A percentile compares a stretch with the other conserved stretches of the same genome.
These are phyloP conservation scores for Fraxinus sp. DNA, from an alignment of 305 asterid species.

Conservation along the genomic window DNA sequence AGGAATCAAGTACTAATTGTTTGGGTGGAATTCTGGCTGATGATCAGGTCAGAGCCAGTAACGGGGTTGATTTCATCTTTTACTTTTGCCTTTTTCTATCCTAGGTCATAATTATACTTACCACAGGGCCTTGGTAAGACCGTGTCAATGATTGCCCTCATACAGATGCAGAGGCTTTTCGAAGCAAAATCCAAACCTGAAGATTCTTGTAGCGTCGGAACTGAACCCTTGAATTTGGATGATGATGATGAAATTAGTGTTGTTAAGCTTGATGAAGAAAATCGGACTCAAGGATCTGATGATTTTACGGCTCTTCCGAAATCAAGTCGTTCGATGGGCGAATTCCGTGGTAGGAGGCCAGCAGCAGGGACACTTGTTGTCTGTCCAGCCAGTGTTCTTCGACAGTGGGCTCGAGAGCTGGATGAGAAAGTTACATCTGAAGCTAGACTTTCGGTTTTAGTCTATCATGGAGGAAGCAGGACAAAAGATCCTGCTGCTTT, in stretches of 20 bases:
- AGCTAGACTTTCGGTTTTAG: slow-evolving; percentile 53
- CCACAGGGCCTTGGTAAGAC: slow-evolving; percentile 97
- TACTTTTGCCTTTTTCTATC: not conserved
- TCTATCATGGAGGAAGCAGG: slow-evolving; percentile 91
- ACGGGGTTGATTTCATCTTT: slow-evolving; percentile 16
- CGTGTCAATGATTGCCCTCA: slow-evolving; percentile 86
- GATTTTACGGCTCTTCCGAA: slow-evolving; percentile 18
- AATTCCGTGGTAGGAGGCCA: slow-evolving; percentile 65
- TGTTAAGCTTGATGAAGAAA: slow-evolving; percentile 41
- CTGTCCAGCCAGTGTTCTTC: slow-evolving; percentile 98
- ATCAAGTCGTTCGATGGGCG: slow-evolving; percentile 44
- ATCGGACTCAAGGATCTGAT: slow-evolving; percentile 40
- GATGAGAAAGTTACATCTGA: slow-evolving; percentile 66
- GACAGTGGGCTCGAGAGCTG: slow-evolving; percentile 91
- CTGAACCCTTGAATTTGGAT: slow-evolving; percentile 80
- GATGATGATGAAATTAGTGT: slow-evolving; percentile 61
- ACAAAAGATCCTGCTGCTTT: slow-evolving; percentile 63
- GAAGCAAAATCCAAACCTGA: slow-evolving; percentile 56
- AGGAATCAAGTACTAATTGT: slow-evolving; percentile 78
- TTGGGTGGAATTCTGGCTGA: slow-evolving; percentile 96
- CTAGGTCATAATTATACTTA: slow-evolving; percentile 22
- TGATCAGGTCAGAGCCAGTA: slow-evolving; percentile 70
- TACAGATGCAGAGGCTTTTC: slow-evolving; percentile 55
- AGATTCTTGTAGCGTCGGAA: slow-evolving; percentile 30
- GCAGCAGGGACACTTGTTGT: slow-evolving; percentile 90